Evolutionary conservation across 192 early-diverging fungal species (phyloP), one percentile per base, ranked within the genome.

Genomic region (Spinellus fusiger): DNA sequence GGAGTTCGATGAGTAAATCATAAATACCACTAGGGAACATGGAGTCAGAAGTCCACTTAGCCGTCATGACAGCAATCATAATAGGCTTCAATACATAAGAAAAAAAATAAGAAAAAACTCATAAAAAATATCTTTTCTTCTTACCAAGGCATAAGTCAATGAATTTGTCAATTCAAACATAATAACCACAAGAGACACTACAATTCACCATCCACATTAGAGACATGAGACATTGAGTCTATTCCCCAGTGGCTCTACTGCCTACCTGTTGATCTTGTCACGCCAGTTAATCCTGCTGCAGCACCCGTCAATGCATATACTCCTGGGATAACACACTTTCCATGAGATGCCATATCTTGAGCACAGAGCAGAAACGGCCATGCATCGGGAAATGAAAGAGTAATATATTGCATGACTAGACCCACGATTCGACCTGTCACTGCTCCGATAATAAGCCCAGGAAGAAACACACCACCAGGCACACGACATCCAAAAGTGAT

Each of bases 161-260:
- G 95, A 92, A 16, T 94, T 94, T 0, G 97, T 99, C 57, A 99
- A 75, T 68, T 99, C 97, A 75, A 97, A 99, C 93, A 98, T 96
- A 69, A 99, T 98, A 9, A 99, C 95, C 0, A 94, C 93, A 20
- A 94, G 75, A 23, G 88, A 88, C 3, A 92, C 86, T 68, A 50
- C 3, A 53, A 16, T 55, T 34, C 20, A 62, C 28, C 13, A 53
- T 28, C 35, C n/a, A 6, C 25, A 52, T 13, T 2, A 18, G 31
- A 4, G 15, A 16, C 6, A 60, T 40, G 7, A 60, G 18, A 49
- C 10, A 48, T 28, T 15, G 29, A 33, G 29, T 61, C 34, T 52
- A 15, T 37, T 31, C 33, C 29, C 49, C 29, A 34, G 1, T 28
- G 13, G 22, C n/a, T 32, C 9, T 44, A 5, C 49, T 5, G 32